Base-by-base conservation (phyloP, 2,329 filamentous ascomycete genomes). In the Colletotrichum spaethianum region DNA sequence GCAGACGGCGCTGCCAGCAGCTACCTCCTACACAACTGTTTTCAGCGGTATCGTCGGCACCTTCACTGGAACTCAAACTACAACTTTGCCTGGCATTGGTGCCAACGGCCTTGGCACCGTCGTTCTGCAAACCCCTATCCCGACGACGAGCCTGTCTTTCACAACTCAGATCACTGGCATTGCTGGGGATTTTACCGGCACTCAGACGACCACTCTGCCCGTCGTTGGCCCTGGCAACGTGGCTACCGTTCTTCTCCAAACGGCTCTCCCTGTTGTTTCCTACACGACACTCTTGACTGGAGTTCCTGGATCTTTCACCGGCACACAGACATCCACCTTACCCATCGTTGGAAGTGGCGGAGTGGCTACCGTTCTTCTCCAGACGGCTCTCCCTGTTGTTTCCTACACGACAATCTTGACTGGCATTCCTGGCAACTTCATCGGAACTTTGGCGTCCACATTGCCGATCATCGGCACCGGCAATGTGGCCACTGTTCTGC, bases 61-160 rank as follows among this genome's bases (percentile, higher is more conserved):
- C 18, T 70, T 70, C 4, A n/a, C 16, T 14, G 67, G 67, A 23
- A 70, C 67, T 1, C 55, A 55, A 12, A 61, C 63, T 2, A 46
- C 67, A 4, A 70, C 67, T 11, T 18, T 67, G 9, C 53, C 67
- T 23, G 63, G 52, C 16, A 56, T 28, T 3, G 63, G 67, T 0
- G 5, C 31, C 23, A 46, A 57, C 6, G 62, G 62, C 2, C 31
- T 69, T 4, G 61, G 31, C 5, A 70, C 67, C 5, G 63, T 71
- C 0, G 33, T 71, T 2, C 36, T 68, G 6, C 63, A 71, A 33
- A 71, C 68, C 9, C 48, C 68, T 8, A 67, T 70, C 28, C 63
- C 67, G n/a, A 55, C 57, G 16, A 46, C 57, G 6, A 53, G 56
- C 14, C n/a, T 62, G 7, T 63, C 38, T 6, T 67, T 61, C 46